Evolutionary conservation across 2,329 filamentous ascomycete genomes (phyloP), one percentile per base, ranked within the genome.

Genomic region (Ramularia collo-cygni): DNA sequence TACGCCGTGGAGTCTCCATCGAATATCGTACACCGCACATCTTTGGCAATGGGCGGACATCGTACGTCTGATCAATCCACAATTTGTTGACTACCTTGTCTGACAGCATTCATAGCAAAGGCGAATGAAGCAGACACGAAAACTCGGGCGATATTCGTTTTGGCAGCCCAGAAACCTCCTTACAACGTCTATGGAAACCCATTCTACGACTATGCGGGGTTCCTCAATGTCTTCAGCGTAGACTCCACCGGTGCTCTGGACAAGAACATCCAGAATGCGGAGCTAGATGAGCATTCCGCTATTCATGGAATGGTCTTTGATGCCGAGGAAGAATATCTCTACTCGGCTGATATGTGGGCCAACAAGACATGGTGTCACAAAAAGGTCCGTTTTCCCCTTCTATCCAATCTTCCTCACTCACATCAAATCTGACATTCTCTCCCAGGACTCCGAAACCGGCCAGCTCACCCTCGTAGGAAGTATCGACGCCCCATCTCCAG

Each of bases 151-250:
- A 94, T 94, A 64, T 94, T 94, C 69, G 75, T 90, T 42, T 77
- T 94, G 36, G 83, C 87, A 19, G 84, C 85, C 15, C 75, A 80
- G 53, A 76, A 85, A 55, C 74, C 85, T 1, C 87, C 87, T 0
- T 85, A 87, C 63, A 77, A 76, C 53, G 84, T 94, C 47, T 94
- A 94, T 66, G 85, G 84, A 62, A 92, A 92, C 63, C 87, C 87
- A 7, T 94, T 94, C 65, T 94, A 94, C 71, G 77, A 85, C 46
- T 75, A 89, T 60, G 87, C 87, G 27, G 85, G 85, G 49, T 83
- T 78, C 59, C 85, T 86, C 45, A 87, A 88, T 58, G 76, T 93
- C 59, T 86, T 86, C 65, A 71, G 74, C 37, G 75, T 81, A 36
- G 71, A 75, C 33, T 42, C 60, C 7, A 54, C 61, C 1, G 83